Percentiles rank a stretch among this genome's conserved stretches.
Conservation (phyloP, 306 rosid genomes). For the Cyclanthera cordifolia region DNA sequence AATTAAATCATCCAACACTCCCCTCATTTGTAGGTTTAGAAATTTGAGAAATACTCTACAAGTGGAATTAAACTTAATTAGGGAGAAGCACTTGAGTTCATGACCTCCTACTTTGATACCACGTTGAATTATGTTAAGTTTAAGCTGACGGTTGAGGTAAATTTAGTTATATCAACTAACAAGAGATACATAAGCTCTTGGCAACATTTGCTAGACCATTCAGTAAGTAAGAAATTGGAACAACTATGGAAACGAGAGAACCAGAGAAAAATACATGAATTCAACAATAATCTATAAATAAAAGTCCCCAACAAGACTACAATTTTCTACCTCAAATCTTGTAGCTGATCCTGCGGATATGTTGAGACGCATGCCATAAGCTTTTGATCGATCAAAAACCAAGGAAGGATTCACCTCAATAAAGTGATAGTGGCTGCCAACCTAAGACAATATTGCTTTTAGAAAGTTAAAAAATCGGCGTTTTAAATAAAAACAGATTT, state of each 20-base stretch:
- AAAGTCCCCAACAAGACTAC: conserved; percentile 2
- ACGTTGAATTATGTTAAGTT: too few species aligned
- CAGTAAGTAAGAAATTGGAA: neutral
- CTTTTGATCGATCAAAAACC: conserved; percentile 66
- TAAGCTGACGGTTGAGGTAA: too few species aligned
- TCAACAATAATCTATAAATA: conserved; percentile 6
- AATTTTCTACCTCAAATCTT: conserved; percentile 70
- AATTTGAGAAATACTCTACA: too few species aligned
- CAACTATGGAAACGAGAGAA: neutral
- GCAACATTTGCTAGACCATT: neutral
- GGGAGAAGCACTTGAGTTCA: too few species aligned
- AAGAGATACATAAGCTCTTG: neutral
- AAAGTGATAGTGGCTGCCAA: conserved; percentile 97
- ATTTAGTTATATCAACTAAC: too few species aligned
- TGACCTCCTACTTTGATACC: too few species aligned
- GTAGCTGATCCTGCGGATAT: conserved; percentile 77
- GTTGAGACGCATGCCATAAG: conserved; percentile 80
- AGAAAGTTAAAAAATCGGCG: neutral
- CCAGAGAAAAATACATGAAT: neutral
- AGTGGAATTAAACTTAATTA: too few species aligned
- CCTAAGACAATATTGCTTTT: conserved; percentile 31
- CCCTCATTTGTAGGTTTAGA: too few species aligned
- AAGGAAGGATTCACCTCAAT: conserved; percentile 70
- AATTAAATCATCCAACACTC: too few species aligned
- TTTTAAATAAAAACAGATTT: neutral